Conservation (phyloP, 108 stramenopile genomes). For the Cyclotella choctawhatcheeana region DNA sequence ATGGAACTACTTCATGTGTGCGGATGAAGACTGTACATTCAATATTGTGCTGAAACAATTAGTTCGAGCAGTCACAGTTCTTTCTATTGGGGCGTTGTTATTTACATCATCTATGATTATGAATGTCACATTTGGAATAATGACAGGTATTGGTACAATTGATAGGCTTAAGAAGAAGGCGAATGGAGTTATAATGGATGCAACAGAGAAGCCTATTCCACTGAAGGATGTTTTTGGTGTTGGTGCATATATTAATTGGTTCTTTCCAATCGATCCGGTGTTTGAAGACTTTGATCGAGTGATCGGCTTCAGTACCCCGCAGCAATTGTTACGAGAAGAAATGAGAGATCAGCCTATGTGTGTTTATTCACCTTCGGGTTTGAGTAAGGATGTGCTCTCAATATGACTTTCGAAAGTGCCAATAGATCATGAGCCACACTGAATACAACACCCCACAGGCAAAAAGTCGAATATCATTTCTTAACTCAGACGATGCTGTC, state of each 20-base stretch:
- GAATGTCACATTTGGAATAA: constrained; percentile 89
- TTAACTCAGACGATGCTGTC: no score
- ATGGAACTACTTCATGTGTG: constrained; percentile 82
- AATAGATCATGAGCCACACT: background rate
- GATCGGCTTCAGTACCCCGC: constrained; percentile 84
- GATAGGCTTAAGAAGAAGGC: constrained; percentile 93
- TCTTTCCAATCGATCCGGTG: constrained; percentile 80
- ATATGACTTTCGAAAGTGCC: constrained; percentile 25
- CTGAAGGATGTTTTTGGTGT: constrained; percentile 86
- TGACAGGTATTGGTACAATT: constrained; percentile 93
- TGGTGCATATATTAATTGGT: constrained; percentile 74
- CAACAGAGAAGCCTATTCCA: constrained; percentile 82
- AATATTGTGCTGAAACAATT: constrained; percentile 59
- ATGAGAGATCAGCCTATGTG: constrained; percentile 40
- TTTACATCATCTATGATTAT: constrained; percentile 88
- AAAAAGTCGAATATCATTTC: no score
- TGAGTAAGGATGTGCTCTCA: constrained; percentile 49
- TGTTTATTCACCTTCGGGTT: constrained; percentile 39
- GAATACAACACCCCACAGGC: background rate
- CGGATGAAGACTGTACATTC: constrained; percentile 70
- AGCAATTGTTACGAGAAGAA: constrained; percentile 78
- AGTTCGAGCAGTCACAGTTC: constrained; percentile 69
- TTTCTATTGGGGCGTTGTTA: constrained; percentile 68
- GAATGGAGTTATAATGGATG: constrained; percentile 67
- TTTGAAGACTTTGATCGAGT: constrained; percentile 88